Percentiles rank a stretch among this genome's conserved stretches.
phyloP scores from a whole-genome alignment of 163 green algal species.

The Scenedesmus sp. region DNA sequence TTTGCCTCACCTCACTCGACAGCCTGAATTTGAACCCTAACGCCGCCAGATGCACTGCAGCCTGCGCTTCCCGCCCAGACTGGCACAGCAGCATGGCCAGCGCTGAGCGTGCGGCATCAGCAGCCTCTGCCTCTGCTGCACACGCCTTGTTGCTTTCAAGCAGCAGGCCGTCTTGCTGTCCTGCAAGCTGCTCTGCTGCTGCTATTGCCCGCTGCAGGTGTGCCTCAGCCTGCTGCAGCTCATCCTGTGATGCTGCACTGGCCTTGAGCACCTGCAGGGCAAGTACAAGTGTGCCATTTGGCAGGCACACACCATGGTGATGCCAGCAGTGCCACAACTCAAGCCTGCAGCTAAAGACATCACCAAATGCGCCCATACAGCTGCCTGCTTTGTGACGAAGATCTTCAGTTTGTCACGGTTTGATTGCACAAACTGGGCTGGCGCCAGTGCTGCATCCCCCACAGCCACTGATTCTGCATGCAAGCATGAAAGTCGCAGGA shows the following conservation, averaged over 20 bases:
- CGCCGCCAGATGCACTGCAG: constrained; percentile 24
- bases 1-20: constrained; percentile 31
- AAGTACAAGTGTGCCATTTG: neutral
- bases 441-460: too few relatives aligned
- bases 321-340: neutral
- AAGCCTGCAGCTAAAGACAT: neutral
- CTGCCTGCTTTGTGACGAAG: too few relatives aligned
- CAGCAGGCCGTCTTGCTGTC: constrained; percentile 30
- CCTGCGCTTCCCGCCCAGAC: constrained; percentile 48
- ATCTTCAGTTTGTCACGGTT: too few relatives aligned
- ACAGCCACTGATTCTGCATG: too few relatives aligned
- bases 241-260: neutral
- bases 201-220: constrained; percentile 37
- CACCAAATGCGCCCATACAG: neutral
- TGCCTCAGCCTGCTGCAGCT: constrained; percentile 44
- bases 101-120: constrained; percentile 16
- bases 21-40: constrained; percentile 58
- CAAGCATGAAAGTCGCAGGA: neutral
- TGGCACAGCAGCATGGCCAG: constrained; percentile 64
- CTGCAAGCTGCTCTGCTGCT: constrained; percentile 39
- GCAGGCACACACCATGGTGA: neutral
- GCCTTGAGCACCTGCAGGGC: constrained; percentile 44
- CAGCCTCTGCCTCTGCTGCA: constrained; percentile 50
- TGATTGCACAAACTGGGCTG: too few relatives aligned
- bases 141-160: constrained; percentile 52